Evolutionary conservation across 192 early-diverging fungal species (phyloP), one percentile per base, ranked within the genome.

Genomic region (Coemansia sp.): DNA sequence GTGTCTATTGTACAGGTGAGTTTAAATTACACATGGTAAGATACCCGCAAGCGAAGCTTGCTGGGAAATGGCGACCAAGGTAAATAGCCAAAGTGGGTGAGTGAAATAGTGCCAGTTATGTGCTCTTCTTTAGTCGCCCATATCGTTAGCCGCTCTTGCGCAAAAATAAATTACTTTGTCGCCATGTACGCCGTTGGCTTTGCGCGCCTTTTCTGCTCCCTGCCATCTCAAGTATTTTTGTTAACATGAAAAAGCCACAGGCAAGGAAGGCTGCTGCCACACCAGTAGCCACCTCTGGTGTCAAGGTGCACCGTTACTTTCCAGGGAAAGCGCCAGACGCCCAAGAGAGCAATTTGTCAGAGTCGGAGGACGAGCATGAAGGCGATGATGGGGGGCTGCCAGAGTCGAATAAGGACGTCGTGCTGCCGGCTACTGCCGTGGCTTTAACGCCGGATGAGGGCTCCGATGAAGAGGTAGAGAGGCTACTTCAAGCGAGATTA

Each of bases 291-390:
- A 77, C 67, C 4, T 77, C 74, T 5, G 68, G 74, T 5, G 63
- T 38, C 22, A 62, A 49, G 19, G 64, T 67, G 1, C 48, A 52
- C 46, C 63, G 74, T 13, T 77, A 77, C 41, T 77, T 77, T 49
- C 74, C 74, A 5, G 74, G 74, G 4, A 77, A 77, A 41, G 74
- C 63, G 27, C 74, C 74, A 3, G 54, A 55, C 18, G 41, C 22
- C 34, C 21, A 15, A 1, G 38, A 45, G 0, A 29, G 47, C 22
- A 55, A 65, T 18, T 41, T 77, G 26, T 70, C 68, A 11, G 68
- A 43, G 2, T 70, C 68, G 1, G 74, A 70, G 9, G 58, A 39
- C 30, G 73, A 70, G 8, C 25, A 27, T 37, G 67, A 63, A n/a
- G 40, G 4, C n/a, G 26, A 30, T 14, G 33, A 50, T n/a, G 35